These are phyloP conservation scores for Fusarium temperatum DNA, from an alignment of 2,329 filamentous ascomycete species.

Conservation along the genomic window DNA sequence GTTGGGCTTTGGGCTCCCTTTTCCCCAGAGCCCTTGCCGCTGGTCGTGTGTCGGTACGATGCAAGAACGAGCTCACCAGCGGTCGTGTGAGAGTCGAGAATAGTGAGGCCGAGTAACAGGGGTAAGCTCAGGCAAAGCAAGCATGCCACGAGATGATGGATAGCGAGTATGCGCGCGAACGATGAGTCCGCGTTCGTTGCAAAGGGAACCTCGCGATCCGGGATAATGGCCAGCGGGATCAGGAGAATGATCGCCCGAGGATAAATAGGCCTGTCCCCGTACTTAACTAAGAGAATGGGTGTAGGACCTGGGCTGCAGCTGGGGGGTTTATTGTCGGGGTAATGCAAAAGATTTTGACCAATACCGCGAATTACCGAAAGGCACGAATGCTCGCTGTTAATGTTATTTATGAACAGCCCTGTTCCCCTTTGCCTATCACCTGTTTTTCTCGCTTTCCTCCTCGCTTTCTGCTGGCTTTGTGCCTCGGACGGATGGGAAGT, in stretches of 20 bases:
- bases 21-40: slow-evolving; percentile 19
- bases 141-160: slow-evolving; percentile 17
- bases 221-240: slow-evolving; percentile 35
- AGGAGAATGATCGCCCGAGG: slow-evolving; percentile 37
- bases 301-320: slow-evolving; percentile 6
- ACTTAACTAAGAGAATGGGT: slow-evolving; percentile 19
- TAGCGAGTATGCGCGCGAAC: slow-evolving; percentile 21
- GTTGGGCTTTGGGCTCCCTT: slow-evolving; percentile 13
- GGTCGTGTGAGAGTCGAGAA: slow-evolving; percentile 15
- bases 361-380: slow-evolving; percentile 27
- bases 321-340: background rate
- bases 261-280: slow-evolving; percentile 21
- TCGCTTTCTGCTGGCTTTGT: slow-evolving; percentile 34
- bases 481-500: slow-evolving; percentile 36
- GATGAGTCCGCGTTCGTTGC: slow-evolving; percentile 24
- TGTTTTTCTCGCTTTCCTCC: slow-evolving; percentile 10
- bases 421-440: slow-evolving; percentile 19
- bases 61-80: slow-evolving; percentile 27
- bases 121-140: slow-evolving; percentile 7
- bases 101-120: slow-evolving; percentile 9
- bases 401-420: slow-evolving; percentile 22
- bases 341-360: slow-evolving; percentile 9
- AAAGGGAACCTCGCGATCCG: slow-evolving; percentile 32
- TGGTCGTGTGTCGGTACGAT: slow-evolving; percentile 29
- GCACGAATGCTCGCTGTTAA: background rate